A percentile compares a stretch with the other conserved stretches of the same genome.
These are phyloP conservation scores for Scenedesmus sp. DNA, from an alignment of 163 green algal species.

Conservation along the genomic window DNA sequence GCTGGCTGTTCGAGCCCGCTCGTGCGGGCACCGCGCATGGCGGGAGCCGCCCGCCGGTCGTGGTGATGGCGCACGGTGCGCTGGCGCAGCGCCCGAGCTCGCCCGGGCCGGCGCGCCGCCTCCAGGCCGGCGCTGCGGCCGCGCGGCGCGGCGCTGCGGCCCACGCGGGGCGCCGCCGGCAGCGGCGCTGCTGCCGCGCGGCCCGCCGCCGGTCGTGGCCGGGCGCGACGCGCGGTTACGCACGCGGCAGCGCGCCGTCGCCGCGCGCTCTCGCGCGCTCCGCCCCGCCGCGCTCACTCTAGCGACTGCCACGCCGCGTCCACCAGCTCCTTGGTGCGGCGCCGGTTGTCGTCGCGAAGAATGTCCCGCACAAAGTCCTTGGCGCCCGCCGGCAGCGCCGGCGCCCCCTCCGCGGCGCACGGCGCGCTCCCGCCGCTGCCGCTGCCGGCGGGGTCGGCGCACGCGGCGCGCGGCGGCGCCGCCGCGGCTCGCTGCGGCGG, in stretches of 20 bases:
- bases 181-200: neutral
- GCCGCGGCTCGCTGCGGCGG: no score
- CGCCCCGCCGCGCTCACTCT: no score
- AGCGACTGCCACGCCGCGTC: conserved; percentile 52
- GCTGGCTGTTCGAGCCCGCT: no score
- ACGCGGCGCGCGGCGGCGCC: no score
- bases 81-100: neutral
- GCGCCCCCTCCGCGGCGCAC: no score
- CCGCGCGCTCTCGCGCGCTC: no score
- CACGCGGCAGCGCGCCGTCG: no score
- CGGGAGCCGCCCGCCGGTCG: conserved; percentile 28
- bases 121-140: neutral
- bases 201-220: no score
- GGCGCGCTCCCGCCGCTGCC: conserved; percentile 17
- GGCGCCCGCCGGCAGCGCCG: conserved; percentile 27
- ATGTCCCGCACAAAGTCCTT: conserved; percentile 48
- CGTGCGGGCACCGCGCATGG: no score
- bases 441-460: neutral
- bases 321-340: conserved; percentile 45
- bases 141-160: neutral
- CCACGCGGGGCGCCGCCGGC: neutral
- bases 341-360: conserved; percentile 29
- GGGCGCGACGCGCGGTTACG: no score
- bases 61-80: conserved; percentile 45
- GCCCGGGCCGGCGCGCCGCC: neutral